Conservation (phyloP, 164 flowering plant genomes). For the Taxillus chinensis region DNA sequence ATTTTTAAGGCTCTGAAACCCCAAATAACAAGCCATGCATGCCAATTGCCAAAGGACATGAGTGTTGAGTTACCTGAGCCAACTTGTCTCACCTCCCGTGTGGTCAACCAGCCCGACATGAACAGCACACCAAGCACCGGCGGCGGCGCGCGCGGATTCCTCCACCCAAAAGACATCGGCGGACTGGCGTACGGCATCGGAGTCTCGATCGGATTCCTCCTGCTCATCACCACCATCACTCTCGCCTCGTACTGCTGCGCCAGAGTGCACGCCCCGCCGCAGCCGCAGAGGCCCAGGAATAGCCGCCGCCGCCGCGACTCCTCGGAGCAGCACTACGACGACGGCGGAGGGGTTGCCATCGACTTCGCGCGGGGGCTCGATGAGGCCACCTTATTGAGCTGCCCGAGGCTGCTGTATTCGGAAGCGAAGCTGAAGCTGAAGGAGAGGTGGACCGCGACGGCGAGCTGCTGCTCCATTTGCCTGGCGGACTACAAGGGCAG, state of each 20-base stretch:
- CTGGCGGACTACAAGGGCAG: slow-evolving; percentile 56
- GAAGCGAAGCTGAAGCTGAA: slow-evolving; percentile 40
- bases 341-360: not conserved
- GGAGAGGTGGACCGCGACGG: slow-evolving; percentile 24
- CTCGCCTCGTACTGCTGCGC: slow-evolving; percentile 71
- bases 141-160: slow-evolving; percentile 29
- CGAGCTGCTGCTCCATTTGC: slow-evolving; percentile 66
- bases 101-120: slow-evolving; percentile 13
- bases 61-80: not conserved
- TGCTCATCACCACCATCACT: slow-evolving; percentile 71
- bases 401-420: slow-evolving; percentile 58
- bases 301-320: not conserved
- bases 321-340: not conserved
- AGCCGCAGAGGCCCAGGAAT: not conserved
- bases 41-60: no score
- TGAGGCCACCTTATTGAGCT: slow-evolving; percentile 51
- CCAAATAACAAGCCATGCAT: no score
- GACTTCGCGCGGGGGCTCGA: slow-evolving; percentile 49
- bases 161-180: slow-evolving; percentile 36
- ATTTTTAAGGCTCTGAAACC: no score
- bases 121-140: slow-evolving; percentile 22
- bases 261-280: slow-evolving; percentile 8
- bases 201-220: slow-evolving; percentile 59
- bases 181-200: slow-evolving; percentile 68
- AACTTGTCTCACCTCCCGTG: not conserved